These are phyloP conservation scores for Talaromyces sp. DNA, from an alignment of 2,329 filamentous ascomycete genomes.

Conservation along the genomic window DNA sequence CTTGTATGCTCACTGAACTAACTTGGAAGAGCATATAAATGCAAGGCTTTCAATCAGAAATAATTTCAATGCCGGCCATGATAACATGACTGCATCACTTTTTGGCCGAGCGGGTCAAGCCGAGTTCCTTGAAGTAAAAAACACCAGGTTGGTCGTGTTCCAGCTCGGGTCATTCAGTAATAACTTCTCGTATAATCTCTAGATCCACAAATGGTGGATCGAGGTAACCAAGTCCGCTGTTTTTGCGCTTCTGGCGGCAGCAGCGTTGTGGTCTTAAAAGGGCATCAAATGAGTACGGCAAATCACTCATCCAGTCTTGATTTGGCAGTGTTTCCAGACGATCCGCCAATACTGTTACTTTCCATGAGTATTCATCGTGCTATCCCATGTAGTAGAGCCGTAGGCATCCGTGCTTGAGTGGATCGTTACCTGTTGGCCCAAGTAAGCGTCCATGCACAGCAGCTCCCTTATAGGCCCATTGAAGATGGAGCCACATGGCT, in stretches of 20 bases:
- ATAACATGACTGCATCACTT: neutral
- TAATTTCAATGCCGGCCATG: neutral
- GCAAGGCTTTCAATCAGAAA: neutral
- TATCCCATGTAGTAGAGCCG: neutral
- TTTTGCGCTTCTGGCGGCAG: neutral
- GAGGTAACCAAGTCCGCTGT: neutral
- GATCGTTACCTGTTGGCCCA: neutral
- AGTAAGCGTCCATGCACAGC: neutral
- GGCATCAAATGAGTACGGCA: neutral
- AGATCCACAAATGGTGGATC: neutral
- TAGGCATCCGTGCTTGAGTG: neutral
- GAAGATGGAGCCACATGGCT: conserved; percentile 2
- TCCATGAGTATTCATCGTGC: neutral
- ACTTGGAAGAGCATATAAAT: neutral
- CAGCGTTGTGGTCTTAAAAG: neutral
- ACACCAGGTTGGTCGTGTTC: neutral
- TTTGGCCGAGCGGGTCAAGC: neutral
- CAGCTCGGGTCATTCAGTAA: neutral
- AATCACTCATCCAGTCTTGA: neutral
- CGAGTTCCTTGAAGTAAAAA: too few species aligned
- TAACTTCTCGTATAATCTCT: neutral
- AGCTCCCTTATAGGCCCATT: neutral
- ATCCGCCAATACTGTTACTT: neutral
- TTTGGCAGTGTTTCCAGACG: neutral
- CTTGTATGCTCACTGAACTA: neutral